phyloP scores from a whole-genome alignment of 2,329 filamentous ascomycete species.

The Graphilbum ipis-grandicollis region DNA sequence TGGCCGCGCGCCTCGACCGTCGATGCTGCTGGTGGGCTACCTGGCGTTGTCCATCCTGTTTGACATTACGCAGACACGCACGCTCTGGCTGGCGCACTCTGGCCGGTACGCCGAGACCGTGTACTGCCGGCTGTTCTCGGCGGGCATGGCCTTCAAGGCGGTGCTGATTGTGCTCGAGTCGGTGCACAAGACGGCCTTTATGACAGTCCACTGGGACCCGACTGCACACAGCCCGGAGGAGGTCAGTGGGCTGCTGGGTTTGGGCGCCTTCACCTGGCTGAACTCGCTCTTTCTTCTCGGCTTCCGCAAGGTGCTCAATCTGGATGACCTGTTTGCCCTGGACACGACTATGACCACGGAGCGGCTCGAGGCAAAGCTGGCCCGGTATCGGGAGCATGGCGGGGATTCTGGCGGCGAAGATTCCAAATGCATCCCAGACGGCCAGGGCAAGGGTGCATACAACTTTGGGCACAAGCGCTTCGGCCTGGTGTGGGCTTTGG shows the following conservation, averaged over 20 bases:
- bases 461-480: slow-evolving; percentile 2
- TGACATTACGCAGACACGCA: slow-evolving; percentile 24
- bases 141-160: slow-evolving; percentile 8
- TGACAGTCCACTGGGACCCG: slow-evolving; percentile 2
- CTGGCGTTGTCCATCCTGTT: slow-evolving; percentile 24
- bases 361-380: slow-evolving; percentile 7
- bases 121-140: slow-evolving; percentile 8
- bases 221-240: slow-evolving; percentile 16
- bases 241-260: slow-evolving; percentile 16
- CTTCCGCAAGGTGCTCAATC: slow-evolving; percentile 16
- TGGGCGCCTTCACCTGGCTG: slow-evolving; percentile 19
- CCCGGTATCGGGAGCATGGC: slow-evolving; percentile 3
- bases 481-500: slow-evolving; percentile 7
- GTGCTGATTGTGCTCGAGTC: slow-evolving; percentile 10
- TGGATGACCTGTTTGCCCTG: slow-evolving; percentile 18
- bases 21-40: slow-evolving; percentile 22
- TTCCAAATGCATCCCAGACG: too few species aligned
- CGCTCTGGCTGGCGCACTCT: slow-evolving; percentile 19
- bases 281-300: slow-evolving; percentile 18
- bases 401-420: too few species aligned
- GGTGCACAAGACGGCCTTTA: slow-evolving; percentile 6
- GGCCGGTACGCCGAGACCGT: slow-evolving; percentile 2
- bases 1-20: slow-evolving; percentile 19
- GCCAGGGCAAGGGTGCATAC: not conserved
- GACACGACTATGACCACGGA: slow-evolving; percentile 9